phyloP scores from a whole-genome alignment of 805 yeast genomes.

The Danielozyma ontarioensis region DNA sequence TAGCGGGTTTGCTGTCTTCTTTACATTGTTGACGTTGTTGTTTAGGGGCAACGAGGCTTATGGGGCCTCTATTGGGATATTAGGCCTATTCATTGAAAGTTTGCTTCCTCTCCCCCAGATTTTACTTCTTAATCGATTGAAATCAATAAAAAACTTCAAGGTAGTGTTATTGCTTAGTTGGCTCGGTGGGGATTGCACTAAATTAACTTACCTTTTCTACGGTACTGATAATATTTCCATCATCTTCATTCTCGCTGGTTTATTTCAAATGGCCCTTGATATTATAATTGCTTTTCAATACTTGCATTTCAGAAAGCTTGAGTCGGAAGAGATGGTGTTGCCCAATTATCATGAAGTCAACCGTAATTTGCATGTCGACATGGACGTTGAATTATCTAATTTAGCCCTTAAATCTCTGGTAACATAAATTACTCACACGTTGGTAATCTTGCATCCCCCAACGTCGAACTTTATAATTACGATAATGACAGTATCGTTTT shows the following conservation, averaged over 20 bases:
- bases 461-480: too few relatives aligned
- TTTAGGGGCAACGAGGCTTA: constrained; percentile 32
- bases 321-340: constrained; percentile 2
- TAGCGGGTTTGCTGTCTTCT: constrained; percentile 35
- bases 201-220: constrained; percentile 66
- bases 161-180: constrained; percentile 71
- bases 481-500: too few relatives aligned
- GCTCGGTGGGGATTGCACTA: constrained; percentile 84
- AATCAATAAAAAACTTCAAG: constrained; percentile 75
- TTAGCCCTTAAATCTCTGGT: too few relatives aligned
- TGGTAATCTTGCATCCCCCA: too few relatives aligned
- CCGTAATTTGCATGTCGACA: too few relatives aligned
- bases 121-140: constrained; percentile 57
- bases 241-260: constrained; percentile 63
- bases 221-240: constrained; percentile 68
- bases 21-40: constrained; percentile 36
- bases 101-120: constrained; percentile 75
- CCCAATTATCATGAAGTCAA: too few relatives aligned
- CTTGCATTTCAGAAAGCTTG: constrained; percentile 47
- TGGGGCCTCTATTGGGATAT: constrained; percentile 50
- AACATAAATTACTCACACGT: too few relatives aligned
- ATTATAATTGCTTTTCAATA: constrained; percentile 69
- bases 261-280: constrained; percentile 75
- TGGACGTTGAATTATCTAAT: too few relatives aligned
- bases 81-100: constrained; percentile 69